Evolutionary conservation across 129 eudicot genomes (phyloP), one percentile per base, ranked within the genome.

Genomic region (Helianthus annuus): DNA sequence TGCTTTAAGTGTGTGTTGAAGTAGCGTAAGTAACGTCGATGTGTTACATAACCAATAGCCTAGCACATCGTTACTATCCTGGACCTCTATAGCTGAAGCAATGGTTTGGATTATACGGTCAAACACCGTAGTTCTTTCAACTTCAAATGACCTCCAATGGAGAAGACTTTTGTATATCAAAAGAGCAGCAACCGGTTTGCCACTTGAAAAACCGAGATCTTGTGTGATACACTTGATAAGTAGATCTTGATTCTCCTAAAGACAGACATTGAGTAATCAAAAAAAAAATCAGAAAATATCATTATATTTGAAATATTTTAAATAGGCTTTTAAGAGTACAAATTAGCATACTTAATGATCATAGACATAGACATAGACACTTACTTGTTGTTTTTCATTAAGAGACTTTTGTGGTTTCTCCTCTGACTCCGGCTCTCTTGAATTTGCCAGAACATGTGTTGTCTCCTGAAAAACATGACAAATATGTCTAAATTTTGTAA

Each of bases 61-160:
- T 60, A 92, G 65, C 19, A 85, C 86, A 75, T 92, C 97, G 62
- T 88, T 92, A 54, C 90, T 91, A 61, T 92, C 97, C 1, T 83
- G 83, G 55, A 88, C 96, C 94, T 92, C 97, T 52, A 92, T 78
- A 48, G 94, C 83, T 36, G 97, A 89, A 70, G 93, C 94, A 56
- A 92, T 85, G 44, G 96, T 85, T 58, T 92, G 97, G 79, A 92
- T 92, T 22, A 92, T 89, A 27, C 94, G 96, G 75, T 92, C 97
- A 77, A 92, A 92, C 14, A 92, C 90, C 5, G 83, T 85, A 58
- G 97, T 92, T 76, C 96, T 85, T 77, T 92, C 97, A 66, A 92
- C 97, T 82, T 92, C 97, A 75, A 92, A 92, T 38, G 97, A 92
- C 79, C 97, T 81, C 97, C 97, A 92, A 71, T 92, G 96, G 16